These are phyloP conservation scores for Vickermania ingenoplastis DNA, from an alignment of 208 protist genomes.

Conservation along the genomic window DNA sequence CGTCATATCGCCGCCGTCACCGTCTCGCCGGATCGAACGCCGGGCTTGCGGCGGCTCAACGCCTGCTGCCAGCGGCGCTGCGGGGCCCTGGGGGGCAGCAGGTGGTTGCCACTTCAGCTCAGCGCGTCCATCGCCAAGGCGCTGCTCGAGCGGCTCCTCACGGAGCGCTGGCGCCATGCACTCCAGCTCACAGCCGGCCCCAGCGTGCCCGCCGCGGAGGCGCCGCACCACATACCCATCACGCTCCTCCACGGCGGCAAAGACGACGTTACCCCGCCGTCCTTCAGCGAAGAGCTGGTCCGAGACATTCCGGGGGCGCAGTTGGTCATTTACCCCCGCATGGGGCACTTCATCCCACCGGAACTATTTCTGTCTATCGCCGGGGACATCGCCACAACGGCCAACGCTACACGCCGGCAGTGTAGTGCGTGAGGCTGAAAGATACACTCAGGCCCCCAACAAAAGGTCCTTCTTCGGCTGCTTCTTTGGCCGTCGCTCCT, in stretches of 20 bases:
- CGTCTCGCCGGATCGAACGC: constrained; percentile 13
- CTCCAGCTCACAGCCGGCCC: background rate
- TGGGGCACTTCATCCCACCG: constrained; percentile 33
- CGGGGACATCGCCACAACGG: constrained; percentile 44
- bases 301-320: constrained; percentile 12
- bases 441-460: too few species aligned
- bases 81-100: constrained; percentile 3
- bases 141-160: background rate
- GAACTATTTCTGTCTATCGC: constrained; percentile 20
- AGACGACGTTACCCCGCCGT: constrained; percentile 22
- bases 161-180: background rate
- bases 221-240: constrained; percentile 9
- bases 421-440: too few species aligned
- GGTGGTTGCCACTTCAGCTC: background rate
- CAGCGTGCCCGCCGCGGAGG: background rate
- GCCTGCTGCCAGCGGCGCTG: background rate
- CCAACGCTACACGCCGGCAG: constrained; percentile 5
- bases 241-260: constrained; percentile 30
- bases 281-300: constrained; percentile 19
- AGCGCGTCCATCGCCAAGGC: background rate
- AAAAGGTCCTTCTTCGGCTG: too few species aligned
- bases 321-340: constrained; percentile 27
- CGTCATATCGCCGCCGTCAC: constrained; percentile 33
- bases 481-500: too few species aligned
- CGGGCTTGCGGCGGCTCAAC: constrained; percentile 7